These are phyloP conservation scores for Aspergillus bombycis DNA, from an alignment of 2,329 filamentous ascomycete species.

Conservation along the genomic window DNA sequence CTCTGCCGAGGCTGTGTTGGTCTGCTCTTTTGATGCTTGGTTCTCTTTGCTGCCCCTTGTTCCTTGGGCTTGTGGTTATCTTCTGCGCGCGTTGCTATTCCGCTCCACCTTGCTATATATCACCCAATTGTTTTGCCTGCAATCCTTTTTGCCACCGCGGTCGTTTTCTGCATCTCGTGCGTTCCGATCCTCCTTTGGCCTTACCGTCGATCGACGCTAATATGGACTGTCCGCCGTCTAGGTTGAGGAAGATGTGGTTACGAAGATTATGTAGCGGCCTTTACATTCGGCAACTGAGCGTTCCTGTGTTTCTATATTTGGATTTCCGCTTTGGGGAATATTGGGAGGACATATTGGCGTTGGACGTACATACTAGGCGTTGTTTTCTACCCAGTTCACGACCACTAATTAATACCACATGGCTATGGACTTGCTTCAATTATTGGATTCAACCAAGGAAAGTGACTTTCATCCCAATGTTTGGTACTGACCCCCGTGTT, in stretches of 20 bases:
- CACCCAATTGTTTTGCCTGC: slow-evolving; percentile 2
- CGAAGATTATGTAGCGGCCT: slow-evolving; percentile 76
- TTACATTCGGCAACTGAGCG: slow-evolving; percentile 22
- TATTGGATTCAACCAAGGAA: not conserved
- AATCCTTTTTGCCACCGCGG: slow-evolving; percentile 1
- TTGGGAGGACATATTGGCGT: slow-evolving; percentile 25
- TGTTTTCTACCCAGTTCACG: slow-evolving; percentile 22
- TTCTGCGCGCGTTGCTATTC: not conserved
- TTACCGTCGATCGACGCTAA: slow-evolving; percentile 39
- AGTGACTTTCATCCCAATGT: slow-evolving; percentile 2
- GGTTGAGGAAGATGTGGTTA: slow-evolving; percentile 84
- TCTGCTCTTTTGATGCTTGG: not conserved
- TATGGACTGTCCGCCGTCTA: slow-evolving; percentile 52
- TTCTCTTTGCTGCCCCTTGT: not conserved
- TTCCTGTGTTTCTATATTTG: slow-evolving; percentile 25
- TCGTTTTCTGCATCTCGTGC: slow-evolving; percentile 5
- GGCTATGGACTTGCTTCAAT: slow-evolving; percentile 20
- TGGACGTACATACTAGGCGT: slow-evolving; percentile 36
- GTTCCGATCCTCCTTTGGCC: not conserved
- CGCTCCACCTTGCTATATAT: slow-evolving; percentile 3
- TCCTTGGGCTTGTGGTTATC: slow-evolving; percentile 4
- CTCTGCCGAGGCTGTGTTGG: not conserved
- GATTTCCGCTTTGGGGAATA: slow-evolving; percentile 14
- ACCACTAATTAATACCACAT: slow-evolving; percentile 38
- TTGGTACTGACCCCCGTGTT: not conserved